phyloP scores from a whole-genome alignment of 768 basidiomycete genomes.

The Lactifluus piperatus region DNA sequence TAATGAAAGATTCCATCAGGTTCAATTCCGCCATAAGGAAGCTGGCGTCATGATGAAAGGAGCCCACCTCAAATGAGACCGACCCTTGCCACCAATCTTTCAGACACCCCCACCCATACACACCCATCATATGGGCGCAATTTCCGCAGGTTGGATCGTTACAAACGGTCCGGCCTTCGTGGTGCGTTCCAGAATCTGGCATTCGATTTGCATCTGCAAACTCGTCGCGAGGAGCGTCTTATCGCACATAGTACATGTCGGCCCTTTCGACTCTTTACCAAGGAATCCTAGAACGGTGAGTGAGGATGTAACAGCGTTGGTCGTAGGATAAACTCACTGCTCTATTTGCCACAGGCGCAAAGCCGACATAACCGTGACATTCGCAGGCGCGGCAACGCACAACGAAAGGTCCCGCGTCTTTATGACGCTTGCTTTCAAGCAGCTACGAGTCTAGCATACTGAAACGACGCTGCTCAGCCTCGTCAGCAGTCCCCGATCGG shows the following conservation, averaged over 20 bases:
- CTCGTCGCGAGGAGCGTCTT: too few relatives aligned
- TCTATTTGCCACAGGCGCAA: constrained; percentile 50
- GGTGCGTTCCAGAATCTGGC: constrained; percentile 78
- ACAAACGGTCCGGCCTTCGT: too few relatives aligned
- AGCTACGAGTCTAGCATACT: constrained; percentile 81
- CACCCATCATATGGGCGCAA: too few relatives aligned
- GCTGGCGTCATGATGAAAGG: too few relatives aligned
- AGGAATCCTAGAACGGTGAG: constrained; percentile 40
- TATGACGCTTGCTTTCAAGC: constrained; percentile 82
- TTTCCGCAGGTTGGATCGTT: too few relatives aligned
- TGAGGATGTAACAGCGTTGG: background rate
- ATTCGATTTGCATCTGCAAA: too few relatives aligned
- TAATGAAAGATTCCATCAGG: too few relatives aligned
- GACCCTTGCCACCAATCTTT: constrained; percentile 57
- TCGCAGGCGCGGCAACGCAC: constrained; percentile 75
- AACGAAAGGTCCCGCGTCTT: constrained; percentile 57
- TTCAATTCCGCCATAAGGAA: too few relatives aligned
- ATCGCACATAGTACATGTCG: constrained; percentile 62
- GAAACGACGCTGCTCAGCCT: constrained; percentile 73
- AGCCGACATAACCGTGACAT: too few relatives aligned
- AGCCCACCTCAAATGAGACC: constrained; percentile 75
- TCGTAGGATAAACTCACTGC: constrained; percentile 33
- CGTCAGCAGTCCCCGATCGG: constrained; percentile 30
- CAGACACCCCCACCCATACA: constrained; percentile 72
- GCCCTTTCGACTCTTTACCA: constrained; percentile 60